Evolutionary conservation across 1,139 yeast species (phyloP), one percentile per base, ranked within the genome.

Genomic region (Candida albicans): DNA sequence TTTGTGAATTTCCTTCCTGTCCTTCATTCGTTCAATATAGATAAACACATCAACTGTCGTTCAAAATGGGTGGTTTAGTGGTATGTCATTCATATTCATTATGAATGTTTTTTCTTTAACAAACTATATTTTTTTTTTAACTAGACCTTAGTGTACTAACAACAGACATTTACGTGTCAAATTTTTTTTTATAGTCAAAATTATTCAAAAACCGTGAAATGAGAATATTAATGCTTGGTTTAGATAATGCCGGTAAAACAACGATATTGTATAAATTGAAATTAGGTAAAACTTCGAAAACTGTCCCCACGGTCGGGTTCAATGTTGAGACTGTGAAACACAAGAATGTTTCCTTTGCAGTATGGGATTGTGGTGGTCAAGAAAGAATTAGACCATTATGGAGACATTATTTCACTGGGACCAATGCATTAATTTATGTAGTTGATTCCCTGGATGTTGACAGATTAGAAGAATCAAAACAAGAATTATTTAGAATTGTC

Each of bases 351-450:
- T 82, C 87, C 48, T 89, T 90, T 73, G 93, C 93, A 50, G 95
- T 93, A 54, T 91, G 97, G 97, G 97, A 90, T 65, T 95, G 95
- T 46, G 97, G 96, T 68, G 97, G 96, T 62, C 96, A 89, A 68
- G 95, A 88, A 57, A 75, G 95, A 63, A 81, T 88, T 53, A 77
- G 96, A 58, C 96, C 96, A 0, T 73, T 90, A 43, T 90, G 98
- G 97, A 81, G 97, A 64, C 96, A 90, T 62, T 91, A 90, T 66
- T 89, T 86, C 66, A 87, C 96, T 10, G 96, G 96, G 27, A 88
- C 97, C 3, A 87, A 89, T 58, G 96, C 96, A n/a, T 75, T 91
- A 49, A 88, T 91, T 45, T 91, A 87, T 63, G 97, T 91, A 42
- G 87, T 91, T 46, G 98, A 91, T 64, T 80, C 91, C 5, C 79